Conservation (phyloP, 345 rosid species). For the Hibiscus trionum region DNA sequence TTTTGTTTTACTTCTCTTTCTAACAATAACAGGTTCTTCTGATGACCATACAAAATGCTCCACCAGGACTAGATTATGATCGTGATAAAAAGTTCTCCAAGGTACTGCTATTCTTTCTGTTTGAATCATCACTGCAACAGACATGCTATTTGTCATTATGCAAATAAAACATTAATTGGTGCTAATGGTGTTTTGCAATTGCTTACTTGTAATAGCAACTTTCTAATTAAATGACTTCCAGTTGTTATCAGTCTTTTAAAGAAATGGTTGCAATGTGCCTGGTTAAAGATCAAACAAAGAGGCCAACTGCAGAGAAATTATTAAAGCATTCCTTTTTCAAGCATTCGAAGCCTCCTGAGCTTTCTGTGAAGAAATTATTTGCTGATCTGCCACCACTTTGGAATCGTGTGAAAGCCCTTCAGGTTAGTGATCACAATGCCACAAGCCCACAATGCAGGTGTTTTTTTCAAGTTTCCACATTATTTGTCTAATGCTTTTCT, state of each 20-base stretch:
- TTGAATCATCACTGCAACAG: constrained; percentile 18
- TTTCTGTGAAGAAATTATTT: constrained; percentile 69
- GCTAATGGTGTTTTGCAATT: background rate
- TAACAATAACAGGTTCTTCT: constrained; percentile 59
- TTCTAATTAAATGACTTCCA: constrained; percentile 86
- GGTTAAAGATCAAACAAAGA: constrained; percentile 96
- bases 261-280: constrained; percentile 99
- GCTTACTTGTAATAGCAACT: constrained; percentile 18
- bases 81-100: constrained; percentile 97
- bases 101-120: constrained; percentile 81
- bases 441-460: constrained; percentile 4
- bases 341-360: constrained; percentile 83
- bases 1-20: background rate
- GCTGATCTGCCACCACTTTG: constrained; percentile 85
- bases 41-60: constrained; percentile 99
- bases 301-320: constrained; percentile 95
- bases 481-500: constrained; percentile 10
- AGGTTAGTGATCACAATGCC: constrained; percentile 38
- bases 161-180: constrained; percentile 8
- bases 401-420: constrained; percentile 93
- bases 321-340: constrained; percentile 88
- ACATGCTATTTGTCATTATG: background rate
- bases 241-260: constrained; percentile 98
- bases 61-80: constrained; percentile 97
- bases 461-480: constrained; percentile 5